Evolutionary conservation across 345 rosid species (phyloP), one percentile per base, ranked within the genome.

Genomic region (Populus nigra): DNA sequence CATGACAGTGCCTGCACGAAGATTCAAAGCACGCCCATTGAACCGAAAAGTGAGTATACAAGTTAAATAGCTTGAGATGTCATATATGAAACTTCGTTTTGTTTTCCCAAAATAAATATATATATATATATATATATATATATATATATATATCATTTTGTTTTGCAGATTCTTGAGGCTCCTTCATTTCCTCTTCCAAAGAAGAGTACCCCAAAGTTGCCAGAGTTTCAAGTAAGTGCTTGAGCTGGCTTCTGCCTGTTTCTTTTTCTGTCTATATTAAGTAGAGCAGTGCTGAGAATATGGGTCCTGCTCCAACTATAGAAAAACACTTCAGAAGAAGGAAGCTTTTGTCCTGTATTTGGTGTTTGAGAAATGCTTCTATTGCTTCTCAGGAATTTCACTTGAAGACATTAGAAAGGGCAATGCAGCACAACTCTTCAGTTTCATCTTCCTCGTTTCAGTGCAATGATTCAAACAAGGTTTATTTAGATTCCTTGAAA

Each of bases 1-100:
- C 70, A 83, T 76, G 77, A 66, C 85, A 41, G 68, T 80, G 65
- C 66, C 78, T 33, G 84, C 80, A 5, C 87, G 81, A 68, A 89
- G 88, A 86, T 96, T 96, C 84, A 96, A 87, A 94, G 98, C 99
- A 31, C 90, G 96, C 22, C 98, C 96, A 47, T 85, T 96, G 76
- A 96, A 96, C 85, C 89, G 98, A 87, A 96, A 94, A 86, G 99
- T 96, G 75, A 45, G 97, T 85, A 67, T 61, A 67, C 83, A 39
- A 59, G 47, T 65, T 72, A 36, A 8, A 72, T 57, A 17, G 35
- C 74, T 57, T 74, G 76, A 23, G 47, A 65, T 62, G 73, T 74
- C 47, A 31, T 41, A 16, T 20, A 47, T 49, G 33, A 71, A 65
- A 41, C 69, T 82, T 18, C 68, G 1, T 73, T 71, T 39, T 68